Percentiles rank a stretch among this genome's conserved stretches.
phyloP scores from a whole-genome alignment of 1,139 yeast species.

The Meyerozyma athensensis region DNA sequence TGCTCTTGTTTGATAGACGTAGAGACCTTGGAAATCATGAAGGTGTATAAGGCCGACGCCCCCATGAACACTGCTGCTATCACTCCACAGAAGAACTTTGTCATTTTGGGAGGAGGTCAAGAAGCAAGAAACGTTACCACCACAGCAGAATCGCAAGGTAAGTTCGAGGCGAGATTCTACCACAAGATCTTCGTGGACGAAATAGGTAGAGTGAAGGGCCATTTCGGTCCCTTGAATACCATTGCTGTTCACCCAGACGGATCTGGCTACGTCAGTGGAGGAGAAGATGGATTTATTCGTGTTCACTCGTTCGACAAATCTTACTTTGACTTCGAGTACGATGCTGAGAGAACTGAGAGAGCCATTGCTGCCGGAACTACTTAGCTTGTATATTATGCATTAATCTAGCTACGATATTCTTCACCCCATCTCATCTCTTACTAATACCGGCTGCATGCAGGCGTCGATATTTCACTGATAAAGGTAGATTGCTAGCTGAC shows the following conservation, averaged over 20 bases:
- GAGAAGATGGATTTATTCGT: conserved; percentile 97
- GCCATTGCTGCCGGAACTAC: conserved; percentile 35
- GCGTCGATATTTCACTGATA: not conserved
- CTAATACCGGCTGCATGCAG: not conserved
- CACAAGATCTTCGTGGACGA: conserved; percentile 95
- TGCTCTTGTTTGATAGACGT: conserved; percentile 77
- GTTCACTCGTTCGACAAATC: conserved; percentile 90
- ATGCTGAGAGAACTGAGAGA: conserved; percentile 71
- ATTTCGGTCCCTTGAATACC: conserved; percentile 96
- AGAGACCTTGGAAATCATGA: conserved; percentile 66
- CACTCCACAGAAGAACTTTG: conserved; percentile 87
- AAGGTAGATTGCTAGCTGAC: not conserved
- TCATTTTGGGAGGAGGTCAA: conserved; percentile 98
- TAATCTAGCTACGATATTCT: not conserved
- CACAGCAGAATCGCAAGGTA: conserved; percentile 89
- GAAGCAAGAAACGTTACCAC: conserved; percentile 98
- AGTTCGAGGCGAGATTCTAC: conserved; percentile 93
- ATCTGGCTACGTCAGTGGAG: conserved; percentile 89
- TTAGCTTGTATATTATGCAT: conserved; percentile 6
- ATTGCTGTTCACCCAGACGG: conserved; percentile 95
- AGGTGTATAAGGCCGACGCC: conserved; percentile 81
- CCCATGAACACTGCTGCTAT: conserved; percentile 95
- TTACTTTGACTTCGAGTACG: conserved; percentile 88
- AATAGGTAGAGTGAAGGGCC: conserved; percentile 96
- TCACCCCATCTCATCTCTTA: conserved; percentile 1